Conservation (phyloP, 192 early-diverging fungal genomes). For the Piromyces finnis region DNA sequence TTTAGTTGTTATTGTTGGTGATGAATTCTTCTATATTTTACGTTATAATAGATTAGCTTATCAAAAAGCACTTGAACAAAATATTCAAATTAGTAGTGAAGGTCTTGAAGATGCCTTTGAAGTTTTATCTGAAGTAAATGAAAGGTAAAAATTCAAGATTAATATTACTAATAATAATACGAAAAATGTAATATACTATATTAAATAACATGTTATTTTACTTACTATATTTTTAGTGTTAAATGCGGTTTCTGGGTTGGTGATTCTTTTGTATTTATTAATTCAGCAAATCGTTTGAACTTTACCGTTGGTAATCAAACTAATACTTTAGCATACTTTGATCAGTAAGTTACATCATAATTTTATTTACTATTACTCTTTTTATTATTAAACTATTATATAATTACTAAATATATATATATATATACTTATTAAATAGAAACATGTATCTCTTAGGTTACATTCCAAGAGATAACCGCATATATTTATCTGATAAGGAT, state of each 20-base stretch:
- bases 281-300: slow-evolving; percentile 72
- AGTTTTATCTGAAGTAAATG: slow-evolving; percentile 79
- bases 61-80: slow-evolving; percentile 44
- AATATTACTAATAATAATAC: too few relatives aligned
- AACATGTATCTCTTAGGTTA: slow-evolving; percentile 89
- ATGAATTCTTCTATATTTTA: slow-evolving; percentile 86
- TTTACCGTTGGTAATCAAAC: slow-evolving; percentile 89
- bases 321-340: slow-evolving; percentile 95
- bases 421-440: too few relatives aligned
- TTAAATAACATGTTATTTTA: too few relatives aligned
- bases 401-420: too few relatives aligned
- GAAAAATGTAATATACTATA: too few relatives aligned
- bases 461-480: slow-evolving; percentile 78
- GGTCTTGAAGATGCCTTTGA: slow-evolving; percentile 94
- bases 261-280: slow-evolving; percentile 98
- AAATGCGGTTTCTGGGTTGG: slow-evolving; percentile 94
- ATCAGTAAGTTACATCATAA: slow-evolving; percentile 27
- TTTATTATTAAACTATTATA: too few relatives aligned
- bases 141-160: too few relatives aligned
- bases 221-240: slow-evolving; percentile 50
- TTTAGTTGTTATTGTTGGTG: slow-evolving; percentile 76
- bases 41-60: slow-evolving; percentile 81
- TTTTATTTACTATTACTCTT: too few relatives aligned
- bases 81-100: slow-evolving; percentile 54
- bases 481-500: slow-evolving; percentile 90